Evolutionary conservation across 208 protist genomes (phyloP), one percentile per base, ranked within the genome.

Genomic region (Trypanosoma platydactyli): DNA sequence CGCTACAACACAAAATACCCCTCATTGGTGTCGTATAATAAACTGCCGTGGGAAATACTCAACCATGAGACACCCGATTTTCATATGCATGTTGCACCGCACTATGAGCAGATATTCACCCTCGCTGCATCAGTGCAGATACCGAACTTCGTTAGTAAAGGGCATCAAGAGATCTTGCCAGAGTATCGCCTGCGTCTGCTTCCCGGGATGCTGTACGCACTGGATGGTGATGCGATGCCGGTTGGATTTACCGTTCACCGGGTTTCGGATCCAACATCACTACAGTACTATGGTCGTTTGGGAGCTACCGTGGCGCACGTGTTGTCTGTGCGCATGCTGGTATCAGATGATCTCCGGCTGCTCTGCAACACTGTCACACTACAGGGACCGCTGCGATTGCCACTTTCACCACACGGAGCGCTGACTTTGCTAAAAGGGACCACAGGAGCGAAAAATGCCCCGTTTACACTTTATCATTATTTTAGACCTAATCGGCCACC

Each of bases 1-100:
- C 84, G 84, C 49, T 73, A 70, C 58, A 91, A 77, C 50, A 76
- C 91, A 46, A 95, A 95, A 79, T 95, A 90, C 53, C 90, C 90
- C 3, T 78, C 87, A 0, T 59, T 95, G 25, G 86, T 95, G 38
- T 94, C 90, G 15, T 95, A 95, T 76, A 93, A 95, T 69, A 93
- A 91, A 67, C 73, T 95, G 15, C 90, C 90, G 48, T 95, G 90
- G 90, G 83, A 95, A 70, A 63, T 86, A 13, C 52, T 95, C 9
- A 84, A 84, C 54, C 84, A 88, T 64, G 85, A 92, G 49, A 84
- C 79, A 2, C 71, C 81, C 9, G 61, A 79, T 29, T 77, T 94
- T 59, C 90, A 95, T 71, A 83, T 86, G 76, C 83, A 91, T 55
- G 64, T 94, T 1, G 81, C 83, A 20, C 85, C 87, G n/a, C 83